phyloP scores from a whole-genome alignment of 169 alveolate genomes.

The Babesia bovis region DNA sequence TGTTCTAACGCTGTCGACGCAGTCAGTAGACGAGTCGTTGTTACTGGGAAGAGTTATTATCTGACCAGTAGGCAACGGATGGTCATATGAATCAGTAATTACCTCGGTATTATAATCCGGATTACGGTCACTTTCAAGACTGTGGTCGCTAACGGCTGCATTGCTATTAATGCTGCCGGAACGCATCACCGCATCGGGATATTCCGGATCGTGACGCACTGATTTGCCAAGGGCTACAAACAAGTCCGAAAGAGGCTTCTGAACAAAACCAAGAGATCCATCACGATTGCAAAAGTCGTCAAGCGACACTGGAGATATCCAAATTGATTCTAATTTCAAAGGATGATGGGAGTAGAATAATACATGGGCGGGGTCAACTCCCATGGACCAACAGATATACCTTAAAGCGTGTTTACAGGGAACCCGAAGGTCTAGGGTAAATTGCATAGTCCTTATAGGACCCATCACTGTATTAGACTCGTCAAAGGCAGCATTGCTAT shows the following conservation, averaged over 20 bases:
- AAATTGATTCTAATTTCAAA: slow-evolving; percentile 29
- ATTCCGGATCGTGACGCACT: slow-evolving; percentile 18
- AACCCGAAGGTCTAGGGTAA: slow-evolving; percentile 69
- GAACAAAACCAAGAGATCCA: slow-evolving; percentile 57
- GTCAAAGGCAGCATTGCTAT: background rate
- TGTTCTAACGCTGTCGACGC: background rate
- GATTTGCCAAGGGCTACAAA: slow-evolving; percentile 31
- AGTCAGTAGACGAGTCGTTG: background rate
- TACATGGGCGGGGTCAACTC: slow-evolving; percentile 77
- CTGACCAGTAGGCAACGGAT: background rate
- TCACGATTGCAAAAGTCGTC: slow-evolving; percentile 67
- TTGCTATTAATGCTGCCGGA: slow-evolving; percentile 30
- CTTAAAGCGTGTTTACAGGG: slow-evolving; percentile 76
- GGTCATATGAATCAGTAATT: background rate
- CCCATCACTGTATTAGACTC: slow-evolving; percentile 9
- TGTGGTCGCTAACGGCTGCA: slow-evolving; percentile 30
- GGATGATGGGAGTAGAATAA: slow-evolving; percentile 71
- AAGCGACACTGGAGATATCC: slow-evolving; percentile 32
- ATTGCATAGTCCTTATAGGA: slow-evolving; percentile 32
- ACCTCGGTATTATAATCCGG: background rate
- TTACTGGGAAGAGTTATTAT: slow-evolving; percentile 8
- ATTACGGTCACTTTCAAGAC: slow-evolving; percentile 3
- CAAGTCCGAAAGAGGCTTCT: slow-evolving; percentile 47
- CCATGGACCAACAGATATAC: slow-evolving; percentile 75
- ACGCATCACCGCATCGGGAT: slow-evolving; percentile 9